Evolutionary conservation across 345 rosid species (phyloP), one percentile per base, ranked within the genome.

Genomic region (Gossypium anomalum): DNA sequence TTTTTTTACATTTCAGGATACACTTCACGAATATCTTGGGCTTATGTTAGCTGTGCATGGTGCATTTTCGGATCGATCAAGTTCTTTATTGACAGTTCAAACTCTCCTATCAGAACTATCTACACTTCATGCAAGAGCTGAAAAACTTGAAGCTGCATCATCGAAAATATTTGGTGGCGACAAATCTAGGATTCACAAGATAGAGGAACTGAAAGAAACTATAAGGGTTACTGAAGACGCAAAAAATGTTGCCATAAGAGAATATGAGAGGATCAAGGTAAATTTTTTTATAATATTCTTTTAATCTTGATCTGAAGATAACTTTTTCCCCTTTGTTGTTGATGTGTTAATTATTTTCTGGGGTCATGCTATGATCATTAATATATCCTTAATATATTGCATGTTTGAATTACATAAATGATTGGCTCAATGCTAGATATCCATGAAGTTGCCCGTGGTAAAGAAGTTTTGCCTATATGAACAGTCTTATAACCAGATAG

Each of bases 141-240:
- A 96, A 74, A 93, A 93, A 79, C 94, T 93, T 78, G 95, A 96
- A 84, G 97, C 89, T 74, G 97, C 94, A 67, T 90, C 98, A 51
- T 89, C 97, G 49, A 96, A 96, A 80, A 86, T 93, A 77, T 96
- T 89, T 90, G 99, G 99, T 25, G 98, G 98, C 29, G 99, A 96
- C 86, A 96, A 85, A 86, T 90, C 97, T 60, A 87, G 98, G 87
- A 86, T 93, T 77, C 90, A 86, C 70, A 93, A 90, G 77, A 83
- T 89, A 52, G 97, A 96, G 82, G 99, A 93, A 85, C 75, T 96
- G 66, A 92, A 89, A 81, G 98, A 90, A 82, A 88, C 88, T 51
- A 90, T 90, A 79, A 87, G 86, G 70, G 90, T 45, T 55, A 90
- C 97, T 11, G 97, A 93, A 83, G 94, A 90, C 72, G 96, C 98